Percentiles rank a stretch among this genome's conserved stretches.
Conservation (phyloP, 2,329 filamentous ascomycete species). For the Diaporthe velutina region DNA sequence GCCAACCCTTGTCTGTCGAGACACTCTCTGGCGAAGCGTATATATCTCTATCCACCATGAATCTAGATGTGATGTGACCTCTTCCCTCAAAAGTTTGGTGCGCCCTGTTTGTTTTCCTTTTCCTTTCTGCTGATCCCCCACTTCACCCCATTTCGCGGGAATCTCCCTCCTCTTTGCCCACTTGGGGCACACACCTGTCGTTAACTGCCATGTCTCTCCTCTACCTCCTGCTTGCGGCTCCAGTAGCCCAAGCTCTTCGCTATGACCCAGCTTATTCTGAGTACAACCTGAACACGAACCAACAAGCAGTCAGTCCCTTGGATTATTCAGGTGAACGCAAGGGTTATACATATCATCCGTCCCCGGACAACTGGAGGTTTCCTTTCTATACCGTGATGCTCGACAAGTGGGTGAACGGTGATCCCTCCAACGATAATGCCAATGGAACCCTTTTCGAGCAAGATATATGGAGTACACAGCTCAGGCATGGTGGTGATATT, state of each 20-base stretch:
- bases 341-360: conserved; percentile 64
- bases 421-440: conserved; percentile 73
- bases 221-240: conserved; percentile 37
- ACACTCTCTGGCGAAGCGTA: background rate
- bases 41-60: conserved; percentile 10
- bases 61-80: background rate
- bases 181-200: conserved; percentile 35
- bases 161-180: conserved; percentile 29
- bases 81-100: background rate
- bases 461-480: conserved; percentile 69
- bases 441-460: conserved; percentile 74
- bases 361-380: conserved; percentile 73
- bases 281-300: conserved; percentile 72
- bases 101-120: background rate
- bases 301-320: conserved; percentile 63
- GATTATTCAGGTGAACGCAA: conserved; percentile 69
- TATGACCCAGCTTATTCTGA: conserved; percentile 50
- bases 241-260: conserved; percentile 43
- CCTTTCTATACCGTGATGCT: conserved; percentile 75
- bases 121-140: background rate
- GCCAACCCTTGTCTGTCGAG: background rate
- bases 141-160: background rate
- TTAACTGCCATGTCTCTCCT: conserved; percentile 38
- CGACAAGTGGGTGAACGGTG: conserved; percentile 74
- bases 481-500: conserved; percentile 73